Conservation (phyloP, 495 filamentous ascomycete genomes). For the Lepidopterella palustris region DNA sequence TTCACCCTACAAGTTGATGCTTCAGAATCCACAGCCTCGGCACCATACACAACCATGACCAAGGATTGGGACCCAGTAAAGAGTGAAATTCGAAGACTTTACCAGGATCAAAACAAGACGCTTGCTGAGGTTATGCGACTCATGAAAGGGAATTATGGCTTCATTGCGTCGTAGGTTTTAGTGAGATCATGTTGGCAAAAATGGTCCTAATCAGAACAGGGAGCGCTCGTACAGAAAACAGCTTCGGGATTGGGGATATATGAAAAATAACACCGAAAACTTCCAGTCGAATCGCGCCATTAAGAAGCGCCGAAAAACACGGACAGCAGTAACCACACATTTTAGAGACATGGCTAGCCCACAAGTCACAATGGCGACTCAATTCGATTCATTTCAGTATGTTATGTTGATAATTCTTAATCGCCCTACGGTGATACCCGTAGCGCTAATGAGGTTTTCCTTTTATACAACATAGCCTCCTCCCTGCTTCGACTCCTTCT, state of each 20-base stretch:
- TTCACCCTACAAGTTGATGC: too few species aligned
- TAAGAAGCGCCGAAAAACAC: not conserved
- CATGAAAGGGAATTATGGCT: not conserved
- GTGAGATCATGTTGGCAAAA: not conserved
- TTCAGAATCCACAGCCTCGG: too few species aligned
- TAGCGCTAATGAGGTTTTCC: not conserved
- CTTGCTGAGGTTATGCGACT: not conserved
- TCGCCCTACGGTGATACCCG: not conserved
- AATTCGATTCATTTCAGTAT: not conserved
- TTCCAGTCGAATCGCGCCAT: not conserved
- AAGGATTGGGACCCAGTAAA: not conserved
- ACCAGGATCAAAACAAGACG: not conserved
- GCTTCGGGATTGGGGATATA: not conserved
- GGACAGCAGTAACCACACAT: not conserved
- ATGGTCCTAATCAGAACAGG: not conserved
- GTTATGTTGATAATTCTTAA: not conserved
- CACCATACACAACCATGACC: too few species aligned
- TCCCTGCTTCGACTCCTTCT: not conserved
- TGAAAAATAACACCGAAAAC: not conserved
- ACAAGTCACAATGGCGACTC: not conserved
- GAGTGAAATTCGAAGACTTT: not conserved
- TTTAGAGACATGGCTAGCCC: not conserved
- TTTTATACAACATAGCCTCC: not conserved
- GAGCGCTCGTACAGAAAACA: not conserved
- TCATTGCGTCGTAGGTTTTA: not conserved